Percentiles rank a stretch among this genome's conserved stretches.
phyloP scores from a whole-genome alignment of 2,329 filamentous ascomycete genomes.

The Coniochaeta sp. region DNA sequence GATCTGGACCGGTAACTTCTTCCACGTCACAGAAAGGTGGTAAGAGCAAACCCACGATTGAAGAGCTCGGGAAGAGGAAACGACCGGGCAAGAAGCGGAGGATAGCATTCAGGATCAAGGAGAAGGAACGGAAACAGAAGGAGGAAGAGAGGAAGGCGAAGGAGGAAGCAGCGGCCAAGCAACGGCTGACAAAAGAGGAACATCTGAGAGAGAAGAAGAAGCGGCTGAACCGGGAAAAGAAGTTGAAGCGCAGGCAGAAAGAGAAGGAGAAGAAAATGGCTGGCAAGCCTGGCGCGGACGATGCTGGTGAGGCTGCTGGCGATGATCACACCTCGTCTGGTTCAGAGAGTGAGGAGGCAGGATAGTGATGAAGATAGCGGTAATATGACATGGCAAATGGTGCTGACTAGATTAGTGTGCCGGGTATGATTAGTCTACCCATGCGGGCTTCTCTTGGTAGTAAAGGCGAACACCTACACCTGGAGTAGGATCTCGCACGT shows the following conservation, averaged over 20 bases:
- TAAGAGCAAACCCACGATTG: conserved; percentile 4
- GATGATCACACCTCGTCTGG: conserved; percentile 3
- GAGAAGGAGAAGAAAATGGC: conserved; percentile 44
- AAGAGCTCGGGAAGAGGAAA: conserved; percentile 26
- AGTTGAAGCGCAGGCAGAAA: conserved; percentile 50
- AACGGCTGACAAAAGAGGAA: conserved; percentile 43
- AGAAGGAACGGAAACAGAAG: conserved; percentile 26
- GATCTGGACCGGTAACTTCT: background rate
- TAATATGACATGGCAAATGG: no score
- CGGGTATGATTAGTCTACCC: no score
- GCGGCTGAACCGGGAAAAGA: conserved; percentile 51
- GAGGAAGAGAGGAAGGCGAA: conserved; percentile 26
- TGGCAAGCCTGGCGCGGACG: background rate
- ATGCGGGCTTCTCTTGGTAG: no score
- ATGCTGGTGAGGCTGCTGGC: background rate
- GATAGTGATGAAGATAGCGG: background rate
- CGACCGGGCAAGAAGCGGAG: conserved; percentile 52
- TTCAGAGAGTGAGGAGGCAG: conserved; percentile 2
- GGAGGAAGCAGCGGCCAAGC: conserved; percentile 29
- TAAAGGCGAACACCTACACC: no score
- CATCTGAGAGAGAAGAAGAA: conserved; percentile 54
- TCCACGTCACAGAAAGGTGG: background rate
- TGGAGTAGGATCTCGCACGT: no score
- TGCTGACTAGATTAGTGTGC: no score
- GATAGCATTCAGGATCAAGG: conserved; percentile 39